phyloP scores from a whole-genome alignment of 2,329 filamentous ascomycete species.

The Colletotrichum liriopes region DNA sequence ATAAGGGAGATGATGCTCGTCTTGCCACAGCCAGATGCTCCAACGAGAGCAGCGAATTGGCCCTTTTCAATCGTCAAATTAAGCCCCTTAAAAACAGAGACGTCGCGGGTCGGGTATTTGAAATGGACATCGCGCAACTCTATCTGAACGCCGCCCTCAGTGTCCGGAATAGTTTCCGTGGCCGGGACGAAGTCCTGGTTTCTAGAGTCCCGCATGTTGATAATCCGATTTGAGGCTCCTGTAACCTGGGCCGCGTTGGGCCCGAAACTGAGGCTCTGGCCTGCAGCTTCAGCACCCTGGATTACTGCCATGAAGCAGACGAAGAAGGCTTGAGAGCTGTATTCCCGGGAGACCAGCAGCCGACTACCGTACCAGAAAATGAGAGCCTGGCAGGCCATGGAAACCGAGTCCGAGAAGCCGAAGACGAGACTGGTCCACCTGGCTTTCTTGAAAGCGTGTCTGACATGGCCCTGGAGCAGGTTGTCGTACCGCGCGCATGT shows the following conservation, averaged over 20 bases:
- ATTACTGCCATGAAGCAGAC: slow-evolving; percentile 77
- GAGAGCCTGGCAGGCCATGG: slow-evolving; percentile 74
- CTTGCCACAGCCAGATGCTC: slow-evolving; percentile 80
- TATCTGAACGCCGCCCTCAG: slow-evolving; percentile 68
- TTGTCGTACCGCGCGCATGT: slow-evolving; percentile 74
- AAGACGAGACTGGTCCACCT: slow-evolving; percentile 76
- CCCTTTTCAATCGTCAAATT: slow-evolving; percentile 77
- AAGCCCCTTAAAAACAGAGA: slow-evolving; percentile 72
- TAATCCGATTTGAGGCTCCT: slow-evolving; percentile 73
- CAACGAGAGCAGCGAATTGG: slow-evolving; percentile 80
- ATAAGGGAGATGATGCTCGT: slow-evolving; percentile 78
- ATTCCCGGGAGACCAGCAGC: slow-evolving; percentile 68
- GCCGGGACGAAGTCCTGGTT: slow-evolving; percentile 53
- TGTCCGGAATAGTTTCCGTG: slow-evolving; percentile 58
- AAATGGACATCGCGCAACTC: slow-evolving; percentile 72
- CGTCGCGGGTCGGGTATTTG: slow-evolving; percentile 72
- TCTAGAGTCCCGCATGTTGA: slow-evolving; percentile 64
- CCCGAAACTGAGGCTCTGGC: slow-evolving; percentile 77
- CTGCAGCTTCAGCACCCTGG: slow-evolving; percentile 77
- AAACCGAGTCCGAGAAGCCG: slow-evolving; percentile 78
- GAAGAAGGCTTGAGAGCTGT: slow-evolving; percentile 63
- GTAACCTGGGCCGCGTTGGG: slow-evolving; percentile 75
- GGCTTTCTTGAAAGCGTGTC: slow-evolving; percentile 72
- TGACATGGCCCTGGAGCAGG: slow-evolving; percentile 73
- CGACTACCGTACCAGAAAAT: slow-evolving; percentile 78